Percentiles rank a stretch among this genome's conserved stretches.
Evolutionary conservation across 2,329 filamentous ascomycete species (phyloP).

Genomic region (Aspergillus viridinutans): DNA sequence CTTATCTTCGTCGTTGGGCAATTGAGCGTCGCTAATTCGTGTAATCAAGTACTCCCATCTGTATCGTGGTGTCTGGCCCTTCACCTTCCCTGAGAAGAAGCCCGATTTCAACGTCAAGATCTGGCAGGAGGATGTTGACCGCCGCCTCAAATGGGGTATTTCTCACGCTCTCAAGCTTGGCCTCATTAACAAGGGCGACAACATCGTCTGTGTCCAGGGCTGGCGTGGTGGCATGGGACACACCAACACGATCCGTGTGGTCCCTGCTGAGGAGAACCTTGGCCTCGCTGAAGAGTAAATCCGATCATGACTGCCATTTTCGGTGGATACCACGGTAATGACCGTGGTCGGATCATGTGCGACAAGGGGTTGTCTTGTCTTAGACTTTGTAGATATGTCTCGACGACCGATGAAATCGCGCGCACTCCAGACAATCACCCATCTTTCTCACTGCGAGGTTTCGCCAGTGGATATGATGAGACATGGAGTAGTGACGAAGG

Average conservation of each 20-base stretch:
- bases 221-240: conserved; percentile 66
- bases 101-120: conserved; percentile 88
- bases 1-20: background rate
- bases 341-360: conserved; percentile 15
- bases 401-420: conserved; percentile 7
- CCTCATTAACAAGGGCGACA: conserved; percentile 73
- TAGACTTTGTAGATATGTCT: conserved; percentile 15
- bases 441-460: background rate
- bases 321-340: conserved; percentile 14
- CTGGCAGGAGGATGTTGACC: conserved; percentile 99
- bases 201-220: conserved; percentile 63
- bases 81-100: conserved; percentile 89
- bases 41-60: conserved; percentile 69
- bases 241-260: conserved; percentile 59
- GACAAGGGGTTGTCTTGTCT: conserved; percentile 7
- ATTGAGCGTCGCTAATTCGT: conserved; percentile 11
- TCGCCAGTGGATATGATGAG: background rate
- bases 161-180: conserved; percentile 77
- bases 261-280: conserved; percentile 46
- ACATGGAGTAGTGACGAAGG: background rate
- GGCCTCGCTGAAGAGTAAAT: conserved; percentile 34
- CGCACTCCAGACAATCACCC: background rate
- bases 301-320: background rate
- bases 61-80: conserved; percentile 97
- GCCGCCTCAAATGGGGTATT: conserved; percentile 96